Conservation (phyloP, 2,329 filamentous ascomycete genomes). For the Phialophora expanda region DNA sequence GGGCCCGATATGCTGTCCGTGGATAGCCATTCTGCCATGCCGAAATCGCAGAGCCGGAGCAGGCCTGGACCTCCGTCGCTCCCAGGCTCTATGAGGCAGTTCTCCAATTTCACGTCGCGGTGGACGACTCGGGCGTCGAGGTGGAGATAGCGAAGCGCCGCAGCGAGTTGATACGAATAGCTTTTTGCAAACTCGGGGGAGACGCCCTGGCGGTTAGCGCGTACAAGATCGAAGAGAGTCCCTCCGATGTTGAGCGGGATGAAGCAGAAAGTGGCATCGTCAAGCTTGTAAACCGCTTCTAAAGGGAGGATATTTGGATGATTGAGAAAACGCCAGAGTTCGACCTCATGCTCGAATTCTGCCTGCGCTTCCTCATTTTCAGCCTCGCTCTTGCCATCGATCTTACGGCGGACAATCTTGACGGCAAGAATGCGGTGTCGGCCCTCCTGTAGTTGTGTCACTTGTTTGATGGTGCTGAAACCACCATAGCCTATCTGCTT, state of each 20-base stretch:
- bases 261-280: slow-evolving; percentile 72
- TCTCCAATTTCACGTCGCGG: slow-evolving; percentile 72
- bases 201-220: slow-evolving; percentile 61
- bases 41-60: slow-evolving; percentile 70
- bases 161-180: slow-evolving; percentile 68
- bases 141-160: slow-evolving; percentile 69
- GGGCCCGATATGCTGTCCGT: slow-evolving; percentile 57
- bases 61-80: slow-evolving; percentile 59
- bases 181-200: slow-evolving; percentile 59
- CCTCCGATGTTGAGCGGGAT: slow-evolving; percentile 68
- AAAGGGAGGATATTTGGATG: slow-evolving; percentile 67
- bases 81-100: slow-evolving; percentile 65
- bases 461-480: slow-evolving; percentile 71
- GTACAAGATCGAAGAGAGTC: slow-evolving; percentile 67
- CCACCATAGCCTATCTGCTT: slow-evolving; percentile 69
- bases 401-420: slow-evolving; percentile 69
- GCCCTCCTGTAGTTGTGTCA: slow-evolving; percentile 64
- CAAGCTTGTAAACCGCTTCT: slow-evolving; percentile 68
- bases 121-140: slow-evolving; percentile 70
- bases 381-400: slow-evolving; percentile 60
- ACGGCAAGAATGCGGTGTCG: slow-evolving; percentile 63
- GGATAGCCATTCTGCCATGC: slow-evolving; percentile 70
- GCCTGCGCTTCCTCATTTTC: slow-evolving; percentile 70
- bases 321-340: slow-evolving; percentile 68
- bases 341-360: slow-evolving; percentile 71